Percentiles rank a stretch among this genome's conserved stretches.
Evolutionary conservation across 306 rosid genomes (phyloP).

Genomic region (Cucurbita moschata): DNA sequence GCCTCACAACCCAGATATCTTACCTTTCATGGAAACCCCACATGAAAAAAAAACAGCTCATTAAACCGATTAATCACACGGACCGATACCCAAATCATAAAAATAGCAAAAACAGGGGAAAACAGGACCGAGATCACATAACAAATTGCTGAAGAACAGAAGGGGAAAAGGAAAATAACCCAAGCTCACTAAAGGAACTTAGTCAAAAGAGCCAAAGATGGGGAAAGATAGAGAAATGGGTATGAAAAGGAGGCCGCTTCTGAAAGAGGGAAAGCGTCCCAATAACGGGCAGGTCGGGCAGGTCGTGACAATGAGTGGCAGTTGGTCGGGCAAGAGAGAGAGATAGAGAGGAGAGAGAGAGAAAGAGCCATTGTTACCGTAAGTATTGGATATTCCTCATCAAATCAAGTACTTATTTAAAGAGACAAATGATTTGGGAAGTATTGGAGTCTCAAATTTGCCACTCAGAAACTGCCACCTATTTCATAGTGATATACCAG

Average conservation of each 20-base stretch:
- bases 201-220: constrained; percentile 8
- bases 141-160: background rate
- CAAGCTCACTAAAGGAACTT: constrained; percentile 15
- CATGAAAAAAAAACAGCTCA: constrained; percentile 4
- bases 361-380: background rate
- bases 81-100: background rate
- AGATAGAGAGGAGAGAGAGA: constrained; percentile 12
- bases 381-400: constrained; percentile 11
- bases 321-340: constrained; percentile 44
- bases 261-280: constrained; percentile 27
- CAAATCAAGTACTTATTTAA: background rate
- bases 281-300: constrained; percentile 30
- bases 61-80: background rate
- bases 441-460: background rate
- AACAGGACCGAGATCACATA: background rate
- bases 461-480: constrained; percentile 2
- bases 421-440: background rate
- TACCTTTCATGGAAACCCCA: constrained; percentile 8
- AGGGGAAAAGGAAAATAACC: background rate
- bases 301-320: constrained; percentile 22
- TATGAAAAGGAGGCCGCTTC: constrained; percentile 20
- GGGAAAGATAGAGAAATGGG: constrained; percentile 6
- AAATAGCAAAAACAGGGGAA: background rate
- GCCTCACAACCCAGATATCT: constrained; percentile 8
- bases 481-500: background rate